Base-by-base conservation (phyloP, 805 yeast species). In the Millerozyma miso region DNA sequence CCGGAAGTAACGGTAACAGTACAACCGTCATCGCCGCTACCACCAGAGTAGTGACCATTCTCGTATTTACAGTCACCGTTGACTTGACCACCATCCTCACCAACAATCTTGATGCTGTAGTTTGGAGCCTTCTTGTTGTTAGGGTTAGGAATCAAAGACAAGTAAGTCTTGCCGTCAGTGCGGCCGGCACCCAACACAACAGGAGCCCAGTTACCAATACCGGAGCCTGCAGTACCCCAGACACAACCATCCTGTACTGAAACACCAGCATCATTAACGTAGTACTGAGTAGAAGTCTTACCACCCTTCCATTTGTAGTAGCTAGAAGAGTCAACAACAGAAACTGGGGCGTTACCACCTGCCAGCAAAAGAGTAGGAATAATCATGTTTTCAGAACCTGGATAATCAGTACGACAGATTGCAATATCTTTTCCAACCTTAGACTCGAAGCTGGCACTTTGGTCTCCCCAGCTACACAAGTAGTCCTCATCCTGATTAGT, bases 1-100 rank as follows among this genome's bases (percentile, higher is more conserved):
- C 99, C 98, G 26, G 73, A 64, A 45, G 88, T 80, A 51, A 91
- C 95, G 52, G 95, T 82, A 51, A 85, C 96, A 42, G 98, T 91
- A 80, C 98, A 91, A 54, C 98, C 98, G 55, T 81, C 88, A 36
- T 82, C 48, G 51, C 88, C 88, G 48, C 65, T 63, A 43, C 85
- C 87, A 46, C 85, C 87, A 56, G 76, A 76, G 74, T 83, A 87
- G 19, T 55, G 44, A 54, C 98, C 98, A 60, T 86, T 72, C 58
- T 76, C 85, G 73, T 89, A 90, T 38, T 65, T 65, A 74, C 99
- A 91, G 37, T 75, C 70, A 47, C 98, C 97, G 26, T 35, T 41
- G 37, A 71, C 72, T 41, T 78, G 65, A 37, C 80, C 79, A 45
- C 79, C 83, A 41, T 76, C 77, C 53, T 58, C 60, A 44, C 59